Percentiles rank a stretch among this genome's conserved stretches.
These are phyloP conservation scores for Cicer chorassanicum DNA, from an alignment of 306 rosid species.

Conservation along the genomic window DNA sequence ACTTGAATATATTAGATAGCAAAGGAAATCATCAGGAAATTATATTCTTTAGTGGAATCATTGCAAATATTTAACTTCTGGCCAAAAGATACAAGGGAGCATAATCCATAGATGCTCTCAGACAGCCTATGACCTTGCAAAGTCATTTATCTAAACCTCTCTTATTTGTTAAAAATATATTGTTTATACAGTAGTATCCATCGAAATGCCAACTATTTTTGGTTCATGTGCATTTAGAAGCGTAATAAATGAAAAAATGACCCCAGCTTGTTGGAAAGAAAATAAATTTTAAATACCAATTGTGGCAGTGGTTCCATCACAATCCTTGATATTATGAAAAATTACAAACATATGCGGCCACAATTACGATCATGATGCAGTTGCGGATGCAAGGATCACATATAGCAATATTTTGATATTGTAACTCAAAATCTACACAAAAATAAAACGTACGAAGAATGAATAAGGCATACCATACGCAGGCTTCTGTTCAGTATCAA, in stretches of 20 bases:
- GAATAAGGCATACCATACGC: slow-evolving; percentile 56
- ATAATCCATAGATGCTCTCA: slow-evolving; percentile 6
- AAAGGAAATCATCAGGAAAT: slow-evolving; percentile 19
- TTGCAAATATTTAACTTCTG: slow-evolving; percentile 16
- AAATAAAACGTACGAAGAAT: slow-evolving; percentile 7
- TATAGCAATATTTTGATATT: slow-evolving; percentile 28
- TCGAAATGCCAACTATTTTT: slow-evolving; percentile 11
- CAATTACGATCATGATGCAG: not conserved
- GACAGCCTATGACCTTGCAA: slow-evolving; percentile 26
- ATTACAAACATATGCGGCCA: not conserved
- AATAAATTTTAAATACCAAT: not conserved
- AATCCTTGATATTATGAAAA: not conserved
- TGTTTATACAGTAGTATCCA: not conserved
- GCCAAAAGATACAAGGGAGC: not conserved
- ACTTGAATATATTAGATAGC: slow-evolving; percentile 9
- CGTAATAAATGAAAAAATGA: slow-evolving; percentile 12
- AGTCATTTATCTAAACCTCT: slow-evolving; percentile 31
- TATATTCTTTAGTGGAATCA: slow-evolving; percentile 13
- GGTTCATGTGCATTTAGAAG: slow-evolving; percentile 33
- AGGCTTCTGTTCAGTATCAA: slow-evolving; percentile 51
- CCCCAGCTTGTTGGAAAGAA: slow-evolving; percentile 15
- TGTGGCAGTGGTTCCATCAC: not conserved
- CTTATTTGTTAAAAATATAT: slow-evolving; percentile 5
- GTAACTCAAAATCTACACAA: slow-evolving; percentile 20
- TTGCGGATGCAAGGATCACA: slow-evolving; percentile 3